Percentiles rank a stretch among this genome's conserved stretches.
Conservation (phyloP, 2,329 filamentous ascomycete species). For the Pyricularia pennisetigena region DNA sequence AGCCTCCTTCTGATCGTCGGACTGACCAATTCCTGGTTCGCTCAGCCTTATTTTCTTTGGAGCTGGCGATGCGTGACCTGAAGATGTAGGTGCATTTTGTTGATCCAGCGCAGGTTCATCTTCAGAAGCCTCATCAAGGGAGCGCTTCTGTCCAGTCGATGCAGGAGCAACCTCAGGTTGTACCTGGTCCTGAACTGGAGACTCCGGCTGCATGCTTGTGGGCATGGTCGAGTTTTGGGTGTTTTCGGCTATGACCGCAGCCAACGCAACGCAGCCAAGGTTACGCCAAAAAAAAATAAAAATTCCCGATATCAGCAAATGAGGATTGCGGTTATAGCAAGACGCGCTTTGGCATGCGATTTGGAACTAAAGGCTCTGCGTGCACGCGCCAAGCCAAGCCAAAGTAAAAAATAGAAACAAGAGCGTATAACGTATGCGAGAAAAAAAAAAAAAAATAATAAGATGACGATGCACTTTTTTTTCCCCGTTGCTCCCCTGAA, state of each 20-base stretch:
- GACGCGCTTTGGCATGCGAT: background rate
- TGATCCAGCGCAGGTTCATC: background rate
- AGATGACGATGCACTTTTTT: background rate
- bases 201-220: background rate
- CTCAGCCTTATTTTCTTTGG: background rate
- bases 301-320: background rate
- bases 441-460: background rate
- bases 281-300: background rate
- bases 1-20: background rate
- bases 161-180: background rate
- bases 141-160: background rate
- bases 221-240: background rate
- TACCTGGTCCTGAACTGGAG: background rate
- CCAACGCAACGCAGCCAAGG: background rate
- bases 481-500: background rate
- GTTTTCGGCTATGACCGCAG: background rate
- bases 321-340: background rate
- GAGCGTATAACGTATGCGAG: background rate
- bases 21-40: background rate
- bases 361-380: background rate
- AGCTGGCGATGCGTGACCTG: background rate
- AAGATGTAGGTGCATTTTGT: background rate
- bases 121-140: background rate
- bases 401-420: background rate
- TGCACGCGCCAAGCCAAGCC: background rate